Base-by-base conservation (phyloP, 75 land plant species). In the Pinus tabuliformis region DNA sequence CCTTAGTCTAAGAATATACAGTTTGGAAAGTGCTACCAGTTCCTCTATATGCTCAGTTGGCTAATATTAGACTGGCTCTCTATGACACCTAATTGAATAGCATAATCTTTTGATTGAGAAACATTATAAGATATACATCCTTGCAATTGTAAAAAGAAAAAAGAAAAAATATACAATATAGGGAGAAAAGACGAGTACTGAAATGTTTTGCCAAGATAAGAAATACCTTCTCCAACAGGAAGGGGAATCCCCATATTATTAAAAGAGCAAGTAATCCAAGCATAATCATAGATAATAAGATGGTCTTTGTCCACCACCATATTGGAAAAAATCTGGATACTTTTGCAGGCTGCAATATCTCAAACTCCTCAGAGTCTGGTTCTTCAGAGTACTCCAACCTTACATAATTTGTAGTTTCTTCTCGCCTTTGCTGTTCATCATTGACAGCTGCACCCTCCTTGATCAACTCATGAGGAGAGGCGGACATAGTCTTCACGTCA, bases 341-440 rank as follows among this genome's bases (percentile, higher is more conserved):
- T 68, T 39, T 17, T 17, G 39, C 52, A 68, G 71, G 71, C 71
- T 8, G 71, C 20, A 11, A 37, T 68, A 17, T 68, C 36, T 63
- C 36, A 39, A 68, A 68, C 26, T 26, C 26, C 52, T 39, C 71
- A 68, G 20, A 68, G 20, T 68, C 71, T n/a, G 71, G 45, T 39
- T 65, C 70, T 36, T 65, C 70, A 33, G 52, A 68, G 18, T 37
- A 68, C 12, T 21, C 52, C 71, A 68, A 68, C 49, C 71, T 68
- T 45, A 68, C 52, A 68, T 68, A 68, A 39, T 68, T 68, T 68
- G 45, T 68, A 68, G 52, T 39, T 68, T 39, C 71, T 42, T 37
- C 20, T 68, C 39, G 71, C 49, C 71, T 39, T 68, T 68, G 52
- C 45, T 68, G 71, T 9, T 68, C 71, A 68, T 6, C 45, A 42